Base-by-base conservation (phyloP, 2,329 filamentous ascomycete genomes). In the Monilinia vaccinii-corymbosi region DNA sequence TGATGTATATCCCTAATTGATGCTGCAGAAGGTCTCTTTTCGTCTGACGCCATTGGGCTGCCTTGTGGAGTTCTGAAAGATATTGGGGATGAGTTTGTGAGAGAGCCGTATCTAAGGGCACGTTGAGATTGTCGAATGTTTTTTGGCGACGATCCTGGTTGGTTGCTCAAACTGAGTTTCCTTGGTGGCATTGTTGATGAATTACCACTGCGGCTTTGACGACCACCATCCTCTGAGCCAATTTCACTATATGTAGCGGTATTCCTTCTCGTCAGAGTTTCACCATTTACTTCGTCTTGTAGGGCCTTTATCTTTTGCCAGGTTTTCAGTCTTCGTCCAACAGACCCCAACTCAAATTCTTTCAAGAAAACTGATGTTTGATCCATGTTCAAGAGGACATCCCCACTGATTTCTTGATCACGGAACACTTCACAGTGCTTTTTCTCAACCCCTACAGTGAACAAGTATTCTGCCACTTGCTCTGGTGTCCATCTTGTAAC, bases 221-320 rank as follows among this genome's bases (percentile, higher is more conserved):
- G 75, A 62, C 75, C 75, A 32, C 73, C 72, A 57, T 79, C 79
- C 59, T 86, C 83, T 2, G 80, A 81, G 25, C 80, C 82, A 46
- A 76, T 76, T 45, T 86, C 83, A 69, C 81, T 84, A 50, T 82
- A 83, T 2, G 77, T 79, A 2, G 75, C 78, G 60, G 81, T 85
- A 50, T 78, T 81, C 56, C 81, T 76, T 61, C 79, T 77, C 13
- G 76, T 77, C 31, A 73, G 63, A 9, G 72, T 74, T 36, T 73
- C 74, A 48, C 81, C 81, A 64, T 82, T 87, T 46, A 94, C 86
- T 73, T 97, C 91, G 69, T 96, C 89, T 71, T 97, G 93, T 64
- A 97, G 80, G 4, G 84, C 79, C 74, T 96, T 96, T 73, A 97
- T 92, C 74, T 94, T 96, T 74, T 97, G 91, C 93, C 93, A 97